phyloP scores from a whole-genome alignment of 805 yeast genomes.

The Wickerhamomyces rabaulensis region DNA sequence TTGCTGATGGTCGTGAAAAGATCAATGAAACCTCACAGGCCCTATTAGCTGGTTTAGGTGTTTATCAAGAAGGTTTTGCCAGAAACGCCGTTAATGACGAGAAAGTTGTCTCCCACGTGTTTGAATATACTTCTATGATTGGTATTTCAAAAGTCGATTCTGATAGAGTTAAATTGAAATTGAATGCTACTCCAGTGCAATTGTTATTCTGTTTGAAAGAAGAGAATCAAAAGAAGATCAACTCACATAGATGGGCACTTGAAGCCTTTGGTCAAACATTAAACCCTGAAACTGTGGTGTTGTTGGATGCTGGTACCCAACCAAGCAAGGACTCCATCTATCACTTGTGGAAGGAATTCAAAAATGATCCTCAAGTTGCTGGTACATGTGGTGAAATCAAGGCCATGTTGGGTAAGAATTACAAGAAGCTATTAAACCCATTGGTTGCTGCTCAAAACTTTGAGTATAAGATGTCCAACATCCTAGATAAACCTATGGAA shows the following conservation, averaged over 20 bases:
- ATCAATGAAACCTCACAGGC: slow-evolving; percentile 76
- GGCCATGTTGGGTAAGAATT: slow-evolving; percentile 68
- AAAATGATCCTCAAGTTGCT: slow-evolving; percentile 71
- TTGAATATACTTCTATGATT: slow-evolving; percentile 90
- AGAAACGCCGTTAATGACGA: slow-evolving; percentile 82
- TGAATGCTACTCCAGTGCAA: slow-evolving; percentile 78
- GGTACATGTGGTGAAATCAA: slow-evolving; percentile 98
- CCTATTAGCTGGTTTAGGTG: slow-evolving; percentile 79
- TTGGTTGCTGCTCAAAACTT: slow-evolving; percentile 94
- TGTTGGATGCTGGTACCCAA: slow-evolving; percentile 92
- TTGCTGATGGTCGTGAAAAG: slow-evolving; percentile 88
- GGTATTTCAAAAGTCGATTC: slow-evolving; percentile 68
- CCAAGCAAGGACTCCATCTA: slow-evolving; percentile 82
- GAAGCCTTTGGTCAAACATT: slow-evolving; percentile 84
- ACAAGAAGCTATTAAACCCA: slow-evolving; percentile 64
- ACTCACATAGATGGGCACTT: slow-evolving; percentile 95
- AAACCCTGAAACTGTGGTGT: slow-evolving; percentile 75
- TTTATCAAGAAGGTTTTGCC: slow-evolving; percentile 94
- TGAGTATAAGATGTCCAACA: slow-evolving; percentile 93
- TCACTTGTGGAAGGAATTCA: slow-evolving; percentile 85
- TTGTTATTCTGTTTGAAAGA: slow-evolving; percentile 87
- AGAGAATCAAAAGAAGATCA: slow-evolving; percentile 81
- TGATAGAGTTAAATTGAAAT: slow-evolving; percentile 59
- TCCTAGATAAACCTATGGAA: slow-evolving; percentile 93
- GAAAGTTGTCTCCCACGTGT: slow-evolving; percentile 79